phyloP scores from a whole-genome alignment of 345 rosid genomes.

The Dimocarpus longan region DNA sequence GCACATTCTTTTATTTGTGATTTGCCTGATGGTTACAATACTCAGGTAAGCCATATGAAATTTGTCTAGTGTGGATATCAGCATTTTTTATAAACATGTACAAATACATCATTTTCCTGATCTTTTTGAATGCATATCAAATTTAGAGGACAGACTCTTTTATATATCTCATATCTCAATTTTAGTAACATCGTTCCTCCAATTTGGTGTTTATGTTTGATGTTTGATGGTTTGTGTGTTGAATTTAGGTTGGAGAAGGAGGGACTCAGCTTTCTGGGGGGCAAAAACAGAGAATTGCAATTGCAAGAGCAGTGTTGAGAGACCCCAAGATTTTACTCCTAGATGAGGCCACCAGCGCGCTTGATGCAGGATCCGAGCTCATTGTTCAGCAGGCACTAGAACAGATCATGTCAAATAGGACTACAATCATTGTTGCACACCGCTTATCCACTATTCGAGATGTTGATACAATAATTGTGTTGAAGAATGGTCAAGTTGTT shows the following conservation, averaged over 20 bases:
- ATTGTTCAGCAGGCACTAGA: constrained; percentile 78
- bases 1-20: constrained; percentile 71
- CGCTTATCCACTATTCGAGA: constrained; percentile 70
- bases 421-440: constrained; percentile 75
- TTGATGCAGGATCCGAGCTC: constrained; percentile 79
- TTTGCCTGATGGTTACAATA: constrained; percentile 65
- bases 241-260: constrained; percentile 83
- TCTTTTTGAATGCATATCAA: not conserved
- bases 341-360: constrained; percentile 95
- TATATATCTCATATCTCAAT: not conserved
- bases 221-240: constrained; percentile 8
- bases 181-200: not conserved
- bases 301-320: constrained; percentile 79
- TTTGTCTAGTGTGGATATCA: not conserved
- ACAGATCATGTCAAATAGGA: constrained; percentile 56
- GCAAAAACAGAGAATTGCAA: constrained; percentile 87
- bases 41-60: constrained; percentile 52
- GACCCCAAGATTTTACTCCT: constrained; percentile 79
- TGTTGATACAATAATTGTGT: constrained; percentile 65
- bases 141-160: too few relatives aligned
- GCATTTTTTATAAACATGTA: not conserved
- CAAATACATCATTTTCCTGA: not conserved
- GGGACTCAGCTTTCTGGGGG: constrained; percentile 98
- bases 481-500: constrained; percentile 65
- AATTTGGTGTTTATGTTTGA: not conserved